These are phyloP conservation scores for Phaeotremella skinneri DNA, from an alignment of 768 basidiomycete species.

Conservation along the genomic window DNA sequence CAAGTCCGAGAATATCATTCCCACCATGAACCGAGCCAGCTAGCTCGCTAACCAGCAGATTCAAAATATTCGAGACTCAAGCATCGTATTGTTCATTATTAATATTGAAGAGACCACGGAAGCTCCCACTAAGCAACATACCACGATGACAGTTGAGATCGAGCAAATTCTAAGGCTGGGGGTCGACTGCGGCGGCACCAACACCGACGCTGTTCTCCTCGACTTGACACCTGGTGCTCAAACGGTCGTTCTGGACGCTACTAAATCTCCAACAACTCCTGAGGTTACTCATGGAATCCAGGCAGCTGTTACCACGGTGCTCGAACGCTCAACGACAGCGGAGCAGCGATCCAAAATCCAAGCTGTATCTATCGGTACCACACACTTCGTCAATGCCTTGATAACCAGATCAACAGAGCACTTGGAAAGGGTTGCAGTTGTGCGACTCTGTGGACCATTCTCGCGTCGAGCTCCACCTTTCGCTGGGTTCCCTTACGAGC, in stretches of 20 bases:
- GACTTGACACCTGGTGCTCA: slow-evolving; percentile 46
- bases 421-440: slow-evolving; percentile 63
- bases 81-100: too few species aligned
- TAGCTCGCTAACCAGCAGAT: too few species aligned
- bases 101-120: too few species aligned
- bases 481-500: slow-evolving; percentile 56
- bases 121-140: too few species aligned
- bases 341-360: slow-evolving; percentile 53
- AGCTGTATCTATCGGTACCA: slow-evolving; percentile 64
- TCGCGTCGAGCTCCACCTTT: slow-evolving; percentile 61
- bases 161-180: neutral
- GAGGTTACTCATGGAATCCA: slow-evolving; percentile 64
- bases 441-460: slow-evolving; percentile 64
- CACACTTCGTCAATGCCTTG: slow-evolving; percentile 64
- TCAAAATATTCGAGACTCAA: too few species aligned
- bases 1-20: too few species aligned
- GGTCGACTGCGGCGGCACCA: slow-evolving; percentile 34
- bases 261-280: slow-evolving; percentile 61
- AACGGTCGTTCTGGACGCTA: slow-evolving; percentile 36
- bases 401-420: slow-evolving; percentile 60
- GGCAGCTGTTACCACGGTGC: slow-evolving; percentile 56
- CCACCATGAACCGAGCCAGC: too few species aligned
- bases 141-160: neutral
- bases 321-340: slow-evolving; percentile 53
- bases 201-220: slow-evolving; percentile 55